Conservation (phyloP, 345 rosid genomes). For the Linum tenue region DNA sequence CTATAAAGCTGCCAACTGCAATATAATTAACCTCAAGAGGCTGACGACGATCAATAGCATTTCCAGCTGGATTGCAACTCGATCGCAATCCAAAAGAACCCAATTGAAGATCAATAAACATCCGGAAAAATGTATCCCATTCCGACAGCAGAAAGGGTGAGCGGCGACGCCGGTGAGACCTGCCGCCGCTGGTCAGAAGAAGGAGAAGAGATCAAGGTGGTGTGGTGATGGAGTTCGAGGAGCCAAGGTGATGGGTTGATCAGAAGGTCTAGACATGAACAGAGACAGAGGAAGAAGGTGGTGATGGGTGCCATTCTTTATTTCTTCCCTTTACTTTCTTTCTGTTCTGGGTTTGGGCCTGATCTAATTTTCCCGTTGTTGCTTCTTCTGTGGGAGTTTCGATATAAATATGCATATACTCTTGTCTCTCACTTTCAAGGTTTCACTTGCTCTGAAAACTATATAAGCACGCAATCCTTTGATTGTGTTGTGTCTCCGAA, state of each 20-base stretch:
- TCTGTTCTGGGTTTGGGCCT: neutral
- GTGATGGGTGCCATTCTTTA: neutral
- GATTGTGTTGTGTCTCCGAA: neutral
- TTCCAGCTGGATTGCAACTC: neutral
- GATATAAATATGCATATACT: too few species aligned
- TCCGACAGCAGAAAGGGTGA: neutral
- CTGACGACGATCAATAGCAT: neutral
- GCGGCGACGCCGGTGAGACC: neutral
- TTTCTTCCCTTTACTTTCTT: too few species aligned
- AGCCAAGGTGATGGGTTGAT: neutral
- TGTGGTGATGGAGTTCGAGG: neutral
- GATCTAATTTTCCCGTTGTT: too few species aligned
- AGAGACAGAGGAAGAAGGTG: neutral
- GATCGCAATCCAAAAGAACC: neutral
- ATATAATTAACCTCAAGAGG: neutral
- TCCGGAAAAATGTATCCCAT: neutral
- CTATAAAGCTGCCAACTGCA: too few species aligned
- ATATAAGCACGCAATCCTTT: neutral
- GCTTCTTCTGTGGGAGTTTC: too few species aligned
- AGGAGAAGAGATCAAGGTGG: neutral
- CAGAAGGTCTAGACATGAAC: neutral
- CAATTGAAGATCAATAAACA: neutral
- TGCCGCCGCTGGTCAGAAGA: neutral
- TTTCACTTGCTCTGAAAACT: too few species aligned
- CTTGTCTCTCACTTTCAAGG: too few species aligned